Base-by-base conservation (phyloP, 345 rosid species). In the Euclidium syriacum region DNA sequence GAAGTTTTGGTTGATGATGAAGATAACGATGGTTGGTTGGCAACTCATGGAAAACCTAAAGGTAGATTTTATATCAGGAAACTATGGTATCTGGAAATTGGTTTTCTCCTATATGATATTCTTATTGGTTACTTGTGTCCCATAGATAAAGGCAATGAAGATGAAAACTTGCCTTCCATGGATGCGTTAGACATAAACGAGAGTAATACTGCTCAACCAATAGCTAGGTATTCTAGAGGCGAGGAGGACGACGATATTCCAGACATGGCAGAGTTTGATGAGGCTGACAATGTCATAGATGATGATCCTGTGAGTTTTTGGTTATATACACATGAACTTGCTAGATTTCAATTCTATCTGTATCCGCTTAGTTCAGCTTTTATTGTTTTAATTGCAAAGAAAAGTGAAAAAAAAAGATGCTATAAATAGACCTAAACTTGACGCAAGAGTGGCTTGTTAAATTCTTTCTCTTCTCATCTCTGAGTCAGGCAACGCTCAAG, bases 1-100 rank as follows among this genome's bases (percentile, higher is more conserved):
- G 98, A 91, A 80, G 80, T 91, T 71, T 77, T 86, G 55, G 83
- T 88, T 56, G 98, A 91, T 64, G 76, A 83, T 75, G 98, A 91
- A 72, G 96, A 91, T 64, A 76, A 83, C 75, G 98, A 91, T 67
- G 98, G 95, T 57, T 91, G 98, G 98, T 69, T 88, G 51, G 98
- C 98, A n/a, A 91, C 98, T 60, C 96, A 91, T 53, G 98, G 98
- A 41, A 88, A 79, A 68, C 98, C 96, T 25, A 85, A 81, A 88
- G 98, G 98, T 91, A 38, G 15, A 8, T 39, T 48, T 40, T 32
- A 4, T 33, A 4, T 5, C 19, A 16, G 44, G 53, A 41, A 15
- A 15, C 22, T 24, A 11, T 29, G 5, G 7, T 30, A 14, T 48
- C 3, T 25, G 39, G 18, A 30, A 19, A 6, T 39, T 18, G 5